These are phyloP conservation scores for Mycena indigotica DNA, from an alignment of 768 basidiomycete species.

Conservation along the genomic window DNA sequence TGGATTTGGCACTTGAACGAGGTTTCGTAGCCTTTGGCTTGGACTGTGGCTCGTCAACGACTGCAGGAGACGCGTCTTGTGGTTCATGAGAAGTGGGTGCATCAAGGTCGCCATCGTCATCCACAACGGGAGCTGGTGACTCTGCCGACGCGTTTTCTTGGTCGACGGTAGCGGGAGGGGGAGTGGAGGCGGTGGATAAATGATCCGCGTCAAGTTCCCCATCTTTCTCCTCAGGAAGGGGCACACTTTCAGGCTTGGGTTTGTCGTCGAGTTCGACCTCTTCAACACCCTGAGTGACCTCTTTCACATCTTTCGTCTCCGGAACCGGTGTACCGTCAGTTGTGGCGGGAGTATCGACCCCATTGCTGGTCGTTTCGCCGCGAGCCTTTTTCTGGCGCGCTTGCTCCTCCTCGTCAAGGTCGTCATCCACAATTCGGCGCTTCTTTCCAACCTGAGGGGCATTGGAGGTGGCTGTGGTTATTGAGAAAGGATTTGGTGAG, in stretches of 20 bases:
- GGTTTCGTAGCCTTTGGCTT: neutral
- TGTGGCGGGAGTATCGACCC: constrained; percentile 27
- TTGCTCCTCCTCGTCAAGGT: constrained; percentile 43
- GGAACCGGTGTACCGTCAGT: constrained; percentile 30
- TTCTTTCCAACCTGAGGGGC: constrained; percentile 71
- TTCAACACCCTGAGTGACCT: constrained; percentile 70
- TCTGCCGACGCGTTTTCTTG: constrained; percentile 5
- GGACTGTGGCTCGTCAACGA: neutral
- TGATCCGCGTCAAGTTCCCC: constrained; percentile 41
- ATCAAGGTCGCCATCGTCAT: neutral
- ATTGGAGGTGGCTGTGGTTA: constrained; percentile 64
- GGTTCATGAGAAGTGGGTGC: neutral
- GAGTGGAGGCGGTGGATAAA: constrained; percentile 24
- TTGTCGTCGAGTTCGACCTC: constrained; percentile 64
- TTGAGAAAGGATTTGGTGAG: constrained; percentile 19
- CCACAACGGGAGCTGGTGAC: neutral
- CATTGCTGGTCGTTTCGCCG: constrained; percentile 41
- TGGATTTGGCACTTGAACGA: neutral
- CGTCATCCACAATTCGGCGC: constrained; percentile 59
- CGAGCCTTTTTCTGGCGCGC: constrained; percentile 48
- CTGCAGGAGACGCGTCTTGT: neutral
- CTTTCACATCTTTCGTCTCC: constrained; percentile 55
- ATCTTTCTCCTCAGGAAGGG: constrained; percentile 41
- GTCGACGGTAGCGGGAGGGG: constrained; percentile 23
- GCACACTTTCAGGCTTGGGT: constrained; percentile 38